Conservation (phyloP, 2,329 filamentous ascomycete genomes). For the Xylaria sp. region DNA sequence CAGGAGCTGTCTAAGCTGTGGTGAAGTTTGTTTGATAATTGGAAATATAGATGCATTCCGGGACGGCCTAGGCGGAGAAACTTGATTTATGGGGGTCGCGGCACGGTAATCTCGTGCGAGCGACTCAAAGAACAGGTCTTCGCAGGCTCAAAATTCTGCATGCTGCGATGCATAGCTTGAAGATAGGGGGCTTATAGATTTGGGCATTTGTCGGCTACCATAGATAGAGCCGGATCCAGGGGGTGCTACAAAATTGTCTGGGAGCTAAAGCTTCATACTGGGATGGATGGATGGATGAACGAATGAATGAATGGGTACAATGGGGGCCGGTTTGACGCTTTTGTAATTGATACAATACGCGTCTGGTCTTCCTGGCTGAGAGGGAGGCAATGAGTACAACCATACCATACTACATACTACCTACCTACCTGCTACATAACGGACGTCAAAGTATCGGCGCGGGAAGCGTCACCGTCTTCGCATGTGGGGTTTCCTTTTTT, state of each 20-base stretch:
- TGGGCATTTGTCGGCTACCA: constrained; percentile 21
- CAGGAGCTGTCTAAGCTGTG: constrained; percentile 76
- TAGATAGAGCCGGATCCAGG: constrained; percentile 32
- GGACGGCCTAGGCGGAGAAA: background rate
- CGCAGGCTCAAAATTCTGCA: constrained; percentile 11
- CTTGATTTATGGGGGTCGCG: background rate
- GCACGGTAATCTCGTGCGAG: background rate
- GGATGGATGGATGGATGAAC: background rate
- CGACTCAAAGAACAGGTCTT: background rate
- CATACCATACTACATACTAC: no score
- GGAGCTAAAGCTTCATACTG: no score
- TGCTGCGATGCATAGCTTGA: constrained; percentile 16
- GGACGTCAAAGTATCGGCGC: background rate
- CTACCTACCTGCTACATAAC: background rate
- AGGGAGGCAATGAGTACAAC: background rate
- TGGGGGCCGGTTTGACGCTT: background rate
- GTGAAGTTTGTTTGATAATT: constrained; percentile 19
- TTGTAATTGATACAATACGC: background rate
- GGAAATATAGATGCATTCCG: constrained; percentile 13
- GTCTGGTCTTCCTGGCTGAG: background rate
- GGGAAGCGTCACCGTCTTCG: background rate
- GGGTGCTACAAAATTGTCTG: constrained; percentile 5
- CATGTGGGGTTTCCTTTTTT: background rate
- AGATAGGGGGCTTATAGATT: constrained; percentile 25
- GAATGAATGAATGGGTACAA: no score